phyloP scores from a whole-genome alignment of 1,284 basidiomycete species.

The Inonotus obliquus region DNA sequence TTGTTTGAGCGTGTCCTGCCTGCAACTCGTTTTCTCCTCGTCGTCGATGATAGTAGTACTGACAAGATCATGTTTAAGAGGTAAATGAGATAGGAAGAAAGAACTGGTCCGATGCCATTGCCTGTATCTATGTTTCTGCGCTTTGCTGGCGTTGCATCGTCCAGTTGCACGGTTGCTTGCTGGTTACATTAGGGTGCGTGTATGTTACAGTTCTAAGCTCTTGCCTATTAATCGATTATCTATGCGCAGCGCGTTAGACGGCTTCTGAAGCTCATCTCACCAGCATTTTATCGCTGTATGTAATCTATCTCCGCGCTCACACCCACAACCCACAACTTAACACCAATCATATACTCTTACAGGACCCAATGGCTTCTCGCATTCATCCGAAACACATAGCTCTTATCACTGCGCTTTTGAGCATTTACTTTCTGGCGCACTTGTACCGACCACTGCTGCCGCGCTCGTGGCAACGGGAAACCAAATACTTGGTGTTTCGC shows the following conservation, averaged over 20 bases:
- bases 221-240: neutral
- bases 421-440: constrained; percentile 80
- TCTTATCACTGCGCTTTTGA: constrained; percentile 99
- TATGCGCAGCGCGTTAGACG: neutral
- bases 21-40: neutral
- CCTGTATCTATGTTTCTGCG: constrained; percentile 5
- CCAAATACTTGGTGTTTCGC: constrained; percentile 74
- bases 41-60: constrained; percentile 3
- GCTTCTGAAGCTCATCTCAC: neutral
- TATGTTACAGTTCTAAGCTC: no score
- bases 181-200: constrained; percentile 14
- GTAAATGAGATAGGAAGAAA: neutral
- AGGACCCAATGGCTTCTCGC: constrained; percentile 92
- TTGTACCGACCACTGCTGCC: constrained; percentile 85
- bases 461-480: constrained; percentile 71
- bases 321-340: neutral
- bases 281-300: constrained; percentile 37
- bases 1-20: no score
- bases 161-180: constrained; percentile 12
- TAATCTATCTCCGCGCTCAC: constrained; percentile 30
- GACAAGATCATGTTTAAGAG: neutral
- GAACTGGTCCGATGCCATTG: neutral
- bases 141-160: constrained; percentile 4
- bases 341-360: constrained; percentile 9
- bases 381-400: constrained; percentile 78